phyloP scores from a whole-genome alignment of 2,329 filamentous ascomycete genomes.

The Monosporascus sp. region DNA sequence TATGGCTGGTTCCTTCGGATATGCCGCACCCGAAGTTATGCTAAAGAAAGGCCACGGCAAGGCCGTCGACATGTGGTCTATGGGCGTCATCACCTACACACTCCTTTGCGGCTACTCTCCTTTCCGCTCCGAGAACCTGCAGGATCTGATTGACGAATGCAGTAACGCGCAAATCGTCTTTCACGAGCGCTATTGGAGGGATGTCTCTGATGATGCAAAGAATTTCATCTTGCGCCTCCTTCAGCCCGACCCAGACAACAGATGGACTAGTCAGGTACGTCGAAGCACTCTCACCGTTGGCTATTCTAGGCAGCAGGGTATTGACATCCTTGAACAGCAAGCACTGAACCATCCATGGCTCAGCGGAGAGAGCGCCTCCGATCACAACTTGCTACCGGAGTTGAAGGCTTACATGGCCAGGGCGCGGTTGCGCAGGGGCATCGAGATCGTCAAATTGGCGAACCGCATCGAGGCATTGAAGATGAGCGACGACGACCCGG shows the following conservation, averaged over 20 bases:
- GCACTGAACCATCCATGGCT: conserved; percentile 83
- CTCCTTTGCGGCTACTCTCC: conserved; percentile 96
- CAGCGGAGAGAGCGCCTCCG: conserved; percentile 82
- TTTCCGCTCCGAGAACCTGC: conserved; percentile 90
- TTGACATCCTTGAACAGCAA: conserved; percentile 41
- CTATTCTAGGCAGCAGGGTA: conserved; percentile 1
- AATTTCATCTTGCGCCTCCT: conserved; percentile 83
- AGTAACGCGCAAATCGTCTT: conserved; percentile 79
- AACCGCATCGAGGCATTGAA: conserved; percentile 95
- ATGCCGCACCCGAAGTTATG: conserved; percentile 97
- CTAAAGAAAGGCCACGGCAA: conserved; percentile 96
- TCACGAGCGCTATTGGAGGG: conserved; percentile 97
- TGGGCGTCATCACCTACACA: conserved; percentile 98
- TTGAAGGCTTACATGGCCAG: conserved; percentile 92
- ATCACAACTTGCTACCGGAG: conserved; percentile 96
- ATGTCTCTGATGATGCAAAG: conserved; percentile 92
- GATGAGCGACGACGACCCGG: conserved; percentile 79
- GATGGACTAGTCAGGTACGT: conserved; percentile 70
- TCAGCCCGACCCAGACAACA: conserved; percentile 69
- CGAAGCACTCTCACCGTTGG: conserved; percentile 2
- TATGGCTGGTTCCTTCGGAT: conserved; percentile 98
- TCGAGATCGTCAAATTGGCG: conserved; percentile 91
- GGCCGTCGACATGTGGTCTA: conserved; percentile 98
- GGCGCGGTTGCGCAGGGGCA: conserved; percentile 83
- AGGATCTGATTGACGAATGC: conserved; percentile 93